Base-by-base conservation (phyloP, 257 asterid genomes). In the Solanum paucissectum region DNA sequence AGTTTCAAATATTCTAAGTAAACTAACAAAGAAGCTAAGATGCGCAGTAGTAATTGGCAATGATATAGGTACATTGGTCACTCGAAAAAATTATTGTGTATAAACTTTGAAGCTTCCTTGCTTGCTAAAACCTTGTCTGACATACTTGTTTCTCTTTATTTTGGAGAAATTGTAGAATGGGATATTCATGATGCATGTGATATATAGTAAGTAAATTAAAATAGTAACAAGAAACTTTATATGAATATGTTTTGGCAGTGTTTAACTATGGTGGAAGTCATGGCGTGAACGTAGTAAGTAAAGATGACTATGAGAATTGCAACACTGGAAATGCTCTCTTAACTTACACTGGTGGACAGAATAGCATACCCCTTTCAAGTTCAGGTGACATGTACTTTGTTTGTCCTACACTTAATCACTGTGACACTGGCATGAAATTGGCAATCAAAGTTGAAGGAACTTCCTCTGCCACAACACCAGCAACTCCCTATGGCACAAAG, bases 361-460 rank as follows among this genome's bases (percentile, higher is more conserved):
- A 92, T 89, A 91, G 88, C 82, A 84, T 94, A 83, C 1, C 90
- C 7, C 93, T 96, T 1, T 9, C 91, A 52, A 7, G 75, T 44
- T 9, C 92, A 6, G 95, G 95, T 12, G 82, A 89, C 13, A 90
- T 91, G 89, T 91, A 94, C 91, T 96, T 93, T 46, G 44, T 93
- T 1, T 96, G 98, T 52, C 90, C 95, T 6, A 77, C 89, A 29
- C 49, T 90, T 46, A 83, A 84, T 83, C 98, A 96, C 88, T 96
- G 98, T 69, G 14, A 6, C 29, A 88, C 71, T 32, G 98, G 98
- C 12, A 91, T 92, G 96, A 94, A 91, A 75, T 60, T 94, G 69
- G 75, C 93, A 3, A 87, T 95, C 89, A 94, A 79, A 40, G 93
- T 91, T 66, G 83, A 73, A 16, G 93, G 92, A 12, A 74, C 85